Base-by-base conservation (phyloP, 106 monocot species). In the Xerophyta viscosa region DNA sequence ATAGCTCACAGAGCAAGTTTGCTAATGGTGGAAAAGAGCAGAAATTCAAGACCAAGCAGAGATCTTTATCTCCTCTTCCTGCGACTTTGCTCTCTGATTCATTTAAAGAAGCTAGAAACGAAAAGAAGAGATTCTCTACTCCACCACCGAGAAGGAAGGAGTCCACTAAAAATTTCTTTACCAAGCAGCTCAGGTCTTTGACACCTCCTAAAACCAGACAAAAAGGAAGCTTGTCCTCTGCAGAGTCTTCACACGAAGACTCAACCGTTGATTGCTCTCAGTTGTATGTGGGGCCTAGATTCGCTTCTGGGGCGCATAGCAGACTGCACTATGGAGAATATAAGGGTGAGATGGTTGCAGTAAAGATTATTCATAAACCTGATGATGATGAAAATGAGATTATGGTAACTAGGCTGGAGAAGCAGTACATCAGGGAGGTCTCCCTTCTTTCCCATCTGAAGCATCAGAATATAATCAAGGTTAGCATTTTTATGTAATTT, bases 401-500 rank as follows among this genome's bases (percentile, higher is more conserved):
- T 8, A 29, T 89, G 67, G 66, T 63, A 8, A 58, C 61, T 1
- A 58, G 78, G 20, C 58, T 96, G 22, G 85, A 81, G 68, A 89
- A 89, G 58, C 89, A 96, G 56, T 96, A 89, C 57, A 66, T 46
- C 20, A 73, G 85, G 66, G 96, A 96, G 58, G 73, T 79, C 47
- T 68, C 75, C n/a, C 51, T 77, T 61, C 53, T 96, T 20, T 84
- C 89, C 24, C 81, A 67, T 50, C 74, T 90, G 3, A 31, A 58
- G 44, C 96, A 86, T 54, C 76, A 49, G 0, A 90, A 98, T 58
- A 78, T 89, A 31, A 80, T 98, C 39, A 86, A 90, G 96, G 96
- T 98, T 77, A 23, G n/a, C 43, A 44, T 6, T 33, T 33, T n/a
- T n/a, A n/a, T 33, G 7, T 10, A 6, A 6, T 33, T 33, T 33